Evolutionary conservation across 2,329 filamentous ascomycete species (phyloP).

Genomic region (Penicillium sp.): DNA sequence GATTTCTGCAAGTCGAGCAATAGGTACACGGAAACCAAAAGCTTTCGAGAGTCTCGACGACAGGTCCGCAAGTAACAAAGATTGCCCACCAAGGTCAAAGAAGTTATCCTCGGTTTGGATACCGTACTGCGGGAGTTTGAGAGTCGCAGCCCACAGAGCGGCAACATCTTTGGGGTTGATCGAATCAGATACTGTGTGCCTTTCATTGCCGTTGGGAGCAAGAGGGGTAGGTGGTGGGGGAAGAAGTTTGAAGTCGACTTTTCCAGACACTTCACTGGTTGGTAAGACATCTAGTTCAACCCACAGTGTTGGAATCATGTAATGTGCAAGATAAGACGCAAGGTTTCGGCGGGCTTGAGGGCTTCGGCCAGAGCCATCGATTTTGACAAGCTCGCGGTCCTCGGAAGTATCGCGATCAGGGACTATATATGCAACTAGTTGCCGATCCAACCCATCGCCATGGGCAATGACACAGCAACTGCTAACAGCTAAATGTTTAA

Average conservation of each 20-base stretch:
- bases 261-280: slow-evolving; percentile 74
- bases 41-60: slow-evolving; percentile 65
- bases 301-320: slow-evolving; percentile 80
- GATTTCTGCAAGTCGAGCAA: slow-evolving; percentile 66
- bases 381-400: slow-evolving; percentile 59
- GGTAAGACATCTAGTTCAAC: slow-evolving; percentile 67
- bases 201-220: slow-evolving; percentile 35
- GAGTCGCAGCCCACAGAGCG: slow-evolving; percentile 66
- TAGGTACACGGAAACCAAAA: slow-evolving; percentile 69
- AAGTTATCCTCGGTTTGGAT: slow-evolving; percentile 71
- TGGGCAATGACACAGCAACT: slow-evolving; percentile 69
- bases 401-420: slow-evolving; percentile 53
- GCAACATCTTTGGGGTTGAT: slow-evolving; percentile 65
- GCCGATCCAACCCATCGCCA: slow-evolving; percentile 70
- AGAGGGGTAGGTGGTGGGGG: slow-evolving; percentile 60
- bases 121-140: slow-evolving; percentile 60
- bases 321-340: slow-evolving; percentile 66
- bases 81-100: slow-evolving; percentile 78
- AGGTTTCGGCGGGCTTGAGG: slow-evolving; percentile 64
- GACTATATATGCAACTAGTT: slow-evolving; percentile 74
- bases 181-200: slow-evolving; percentile 55
- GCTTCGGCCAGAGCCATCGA: slow-evolving; percentile 69
- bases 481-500: slow-evolving; percentile 65
- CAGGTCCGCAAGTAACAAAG: slow-evolving; percentile 70
- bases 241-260: slow-evolving; percentile 68